These are phyloP conservation scores for Hymenoscyphus fructigenus DNA, from an alignment of 2,329 filamentous ascomycete species.

Conservation along the genomic window DNA sequence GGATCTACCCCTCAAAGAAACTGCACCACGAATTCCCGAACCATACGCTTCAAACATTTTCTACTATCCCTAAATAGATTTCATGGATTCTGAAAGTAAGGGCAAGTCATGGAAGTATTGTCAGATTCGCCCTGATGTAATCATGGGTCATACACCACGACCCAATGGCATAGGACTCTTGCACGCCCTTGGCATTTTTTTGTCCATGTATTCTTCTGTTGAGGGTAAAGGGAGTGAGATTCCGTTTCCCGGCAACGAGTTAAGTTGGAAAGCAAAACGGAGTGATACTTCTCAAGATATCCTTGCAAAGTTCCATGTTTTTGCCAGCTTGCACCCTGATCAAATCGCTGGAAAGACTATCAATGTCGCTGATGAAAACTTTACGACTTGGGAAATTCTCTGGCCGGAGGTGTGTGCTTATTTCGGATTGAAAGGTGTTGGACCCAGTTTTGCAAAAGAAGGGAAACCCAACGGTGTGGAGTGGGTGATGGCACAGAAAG, in stretches of 20 bases:
- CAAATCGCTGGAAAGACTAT: neutral
- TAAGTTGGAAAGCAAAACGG: neutral
- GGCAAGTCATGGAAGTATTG: neutral
- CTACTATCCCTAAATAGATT: neutral
- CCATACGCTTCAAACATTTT: neutral
- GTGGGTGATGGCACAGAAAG: neutral
- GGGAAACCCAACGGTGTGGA: neutral
- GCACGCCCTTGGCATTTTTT: neutral
- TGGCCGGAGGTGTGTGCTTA: neutral
- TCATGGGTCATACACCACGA: neutral
- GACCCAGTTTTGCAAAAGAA: neutral
- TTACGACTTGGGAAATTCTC: neutral
- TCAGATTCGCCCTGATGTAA: neutral
- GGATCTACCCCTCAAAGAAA: neutral
- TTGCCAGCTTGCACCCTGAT: neutral
- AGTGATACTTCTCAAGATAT: neutral
- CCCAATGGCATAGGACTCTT: neutral
- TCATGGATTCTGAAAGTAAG: neutral
- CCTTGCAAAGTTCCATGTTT: neutral
- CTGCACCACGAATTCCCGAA: neutral
- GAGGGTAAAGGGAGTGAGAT: neutral
- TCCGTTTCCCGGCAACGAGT: neutral
- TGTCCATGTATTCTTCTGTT: neutral
- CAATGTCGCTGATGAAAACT: neutral
- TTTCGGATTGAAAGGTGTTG: neutral